A percentile compares a stretch with the other conserved stretches of the same genome.
Evolutionary conservation across 2,329 filamentous ascomycete species (phyloP).

Genomic region (Xylaria arbuscula): DNA sequence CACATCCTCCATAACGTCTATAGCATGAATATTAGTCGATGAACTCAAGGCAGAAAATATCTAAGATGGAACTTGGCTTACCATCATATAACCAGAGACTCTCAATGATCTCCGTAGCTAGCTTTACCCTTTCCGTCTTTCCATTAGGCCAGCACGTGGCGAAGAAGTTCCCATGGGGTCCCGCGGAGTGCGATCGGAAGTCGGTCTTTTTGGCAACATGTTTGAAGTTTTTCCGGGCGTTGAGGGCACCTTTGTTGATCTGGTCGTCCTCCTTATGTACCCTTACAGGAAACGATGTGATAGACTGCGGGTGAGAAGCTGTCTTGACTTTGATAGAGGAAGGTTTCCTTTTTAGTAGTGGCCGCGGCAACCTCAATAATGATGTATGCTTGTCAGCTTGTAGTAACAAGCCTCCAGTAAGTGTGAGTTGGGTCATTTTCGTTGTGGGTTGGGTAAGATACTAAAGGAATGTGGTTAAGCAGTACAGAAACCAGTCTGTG

Average conservation of each 20-base stretch:
- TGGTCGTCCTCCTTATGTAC: slow-evolving; percentile 38
- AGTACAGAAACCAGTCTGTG: slow-evolving; percentile 35
- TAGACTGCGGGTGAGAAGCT: slow-evolving; percentile 33
- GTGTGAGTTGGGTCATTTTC: slow-evolving; percentile 36
- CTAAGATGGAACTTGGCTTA: slow-evolving; percentile 22
- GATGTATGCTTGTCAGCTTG: slow-evolving; percentile 33
- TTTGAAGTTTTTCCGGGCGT: slow-evolving; percentile 41
- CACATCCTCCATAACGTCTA: slow-evolving; percentile 41
- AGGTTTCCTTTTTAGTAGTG: slow-evolving; percentile 34
- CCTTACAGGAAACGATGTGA: slow-evolving; percentile 39
- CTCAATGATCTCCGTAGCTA: slow-evolving; percentile 42
- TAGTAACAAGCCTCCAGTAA: slow-evolving; percentile 30
- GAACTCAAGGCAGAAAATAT: background rate
- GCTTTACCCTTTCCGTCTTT: slow-evolving; percentile 38
- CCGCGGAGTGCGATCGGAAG: slow-evolving; percentile 40
- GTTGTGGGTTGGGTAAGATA: slow-evolving; percentile 28
- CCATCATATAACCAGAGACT: slow-evolving; percentile 41
- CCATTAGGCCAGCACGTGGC: slow-evolving; percentile 39
- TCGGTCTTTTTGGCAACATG: slow-evolving; percentile 32
- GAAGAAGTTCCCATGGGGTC: slow-evolving; percentile 41
- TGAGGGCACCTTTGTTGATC: slow-evolving; percentile 38
- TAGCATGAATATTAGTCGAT: slow-evolving; percentile 7
- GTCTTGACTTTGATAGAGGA: slow-evolving; percentile 35
- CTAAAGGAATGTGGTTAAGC: slow-evolving; percentile 32
- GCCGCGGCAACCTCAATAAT: slow-evolving; percentile 23